Evolutionary conservation across 495 filamentous ascomycete genomes (phyloP), one percentile per base, ranked within the genome.

Genomic region (Terfezia claveryi): DNA sequence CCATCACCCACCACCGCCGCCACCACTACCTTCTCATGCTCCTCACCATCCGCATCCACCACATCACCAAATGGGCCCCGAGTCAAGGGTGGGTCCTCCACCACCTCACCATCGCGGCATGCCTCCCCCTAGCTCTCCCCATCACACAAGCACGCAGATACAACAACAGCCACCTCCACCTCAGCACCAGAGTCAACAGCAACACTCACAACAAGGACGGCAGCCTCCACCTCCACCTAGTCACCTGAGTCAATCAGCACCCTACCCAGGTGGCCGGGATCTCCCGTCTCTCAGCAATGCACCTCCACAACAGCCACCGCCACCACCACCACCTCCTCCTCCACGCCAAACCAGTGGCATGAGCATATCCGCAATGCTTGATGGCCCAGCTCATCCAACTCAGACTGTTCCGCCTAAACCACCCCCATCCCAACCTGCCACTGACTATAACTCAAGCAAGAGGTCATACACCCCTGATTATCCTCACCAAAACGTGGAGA

Each of bases 351-450:
- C 50, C 6, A 12, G 6, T 68, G 83, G 82, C 71, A 96, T 98
- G 91, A 93, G 91, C 20, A 98, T 98, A 62, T 91, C 86, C 9
- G 85, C 91, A 20, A 86, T 98, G 75, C 77, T 98, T 20, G 81
- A 81, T 50, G 77, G 78, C n/a, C 76, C 81, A 38, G 63, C 71
- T 8, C 9, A 74, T 76, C 36, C 80, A 81, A 58, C 70, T 71
- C 55, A 72, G 3, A 69, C 73, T 2, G 69, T 69, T 23, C 69
- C 68, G 32, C 70, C 69, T 37, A 59, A 70, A 37, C 59, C 69
- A 55, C 67, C 66, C 58, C 74, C 65, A 59, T 66, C 50, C 63
- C 73, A 36, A 56, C 65, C 54, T 74, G 72, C 70, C 56, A 65
- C 69, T 54, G 80, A 85, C 12, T 80, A 83, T 63, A 69, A 70